Conservation (phyloP, 345 rosid species). For the Populus euphratica region DNA sequence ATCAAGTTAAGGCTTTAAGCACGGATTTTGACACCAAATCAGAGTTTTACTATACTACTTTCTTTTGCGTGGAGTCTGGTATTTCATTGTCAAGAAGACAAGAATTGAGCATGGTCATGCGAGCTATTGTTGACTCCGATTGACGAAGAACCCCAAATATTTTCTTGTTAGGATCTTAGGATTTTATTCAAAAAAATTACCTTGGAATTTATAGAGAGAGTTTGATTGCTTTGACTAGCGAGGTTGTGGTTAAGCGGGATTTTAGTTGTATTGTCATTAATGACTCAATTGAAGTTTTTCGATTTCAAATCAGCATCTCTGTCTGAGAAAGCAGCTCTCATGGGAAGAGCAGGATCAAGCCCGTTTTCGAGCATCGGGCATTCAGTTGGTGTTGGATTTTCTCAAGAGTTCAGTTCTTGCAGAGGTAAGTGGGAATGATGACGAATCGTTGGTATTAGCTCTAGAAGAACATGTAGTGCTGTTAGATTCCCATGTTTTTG, state of each 20-base stretch:
- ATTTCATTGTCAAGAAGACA: not conserved
- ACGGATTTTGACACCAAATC: not conserved
- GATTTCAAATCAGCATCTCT: conserved; percentile 31
- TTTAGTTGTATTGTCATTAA: conserved; percentile 12
- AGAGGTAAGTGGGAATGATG: conserved; percentile 19
- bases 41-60: not conserved
- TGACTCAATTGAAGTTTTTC: conserved; percentile 40
- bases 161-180: conserved; percentile 29
- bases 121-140: conserved; percentile 3
- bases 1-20: not conserved
- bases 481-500: not conserved
- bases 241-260: conserved; percentile 13
- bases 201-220: too few relatives aligned
- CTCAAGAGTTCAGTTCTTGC: conserved; percentile 35
- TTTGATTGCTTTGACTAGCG: not conserved
- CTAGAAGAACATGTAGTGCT: not conserved
- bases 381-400: conserved; percentile 25
- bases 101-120: not conserved
- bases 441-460: not conserved
- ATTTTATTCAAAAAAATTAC: not conserved
- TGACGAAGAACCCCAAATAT: conserved; percentile 18
- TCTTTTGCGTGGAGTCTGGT: not conserved
- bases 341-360: conserved; percentile 28
- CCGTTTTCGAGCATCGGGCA: conserved; percentile 25
- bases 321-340: conserved; percentile 26